Evolutionary conservation across 805 yeast genomes (phyloP), one percentile per base, ranked within the genome.

Genomic region (Cyberlindnera mississippiensis): DNA sequence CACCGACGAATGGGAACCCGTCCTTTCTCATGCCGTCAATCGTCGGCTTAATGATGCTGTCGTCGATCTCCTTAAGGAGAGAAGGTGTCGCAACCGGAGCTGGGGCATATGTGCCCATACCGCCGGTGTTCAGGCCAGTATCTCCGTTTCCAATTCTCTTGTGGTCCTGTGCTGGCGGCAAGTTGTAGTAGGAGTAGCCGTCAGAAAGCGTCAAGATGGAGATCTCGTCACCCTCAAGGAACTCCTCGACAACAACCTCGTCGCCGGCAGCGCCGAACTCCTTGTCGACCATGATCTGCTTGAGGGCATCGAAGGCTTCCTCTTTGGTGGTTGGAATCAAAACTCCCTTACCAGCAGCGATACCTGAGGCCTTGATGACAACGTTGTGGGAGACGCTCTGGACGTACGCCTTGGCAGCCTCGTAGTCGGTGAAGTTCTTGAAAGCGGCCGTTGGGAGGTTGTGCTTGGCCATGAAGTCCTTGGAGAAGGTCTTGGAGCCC

Each of bases 61-160:
- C 68, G 58, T 89, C 80, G 60, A 93, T 89, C 63, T 80, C 72
- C 47, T 73, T 68, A 56, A 90, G 64, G 28, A 93, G 62, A 18
- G 75, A 72, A 2, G 87, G 80, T 15, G 97, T 87, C 15, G 95
- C 98, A 49, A 88, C 73, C 42, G 99, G 99, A 10, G 98, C 95
- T 26, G 99, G 99, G 7, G 98, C 93, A 60, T 93, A 93, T 7
- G 98, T 96, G 50, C 99, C 99, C 99, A 93, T 93, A 50, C 99
- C 99, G 53, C 99, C 99, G 29, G 99, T 93, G 69, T 93, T 93
- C 49, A 91, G 74, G 19, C 99, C 99, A 30, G 80, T 71, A 63
- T 93, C 99, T 46, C 90, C 90, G 57, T 95, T 87, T 42, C 95
- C 95, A 53, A 85, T 76, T 64, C 99, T 82, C 71, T 93, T 93